A percentile compares a stretch with the other conserved stretches of the same genome.
Evolutionary conservation across 1,284 basidiomycete genomes (phyloP).

Genomic region (Trichosporon sp.): DNA sequence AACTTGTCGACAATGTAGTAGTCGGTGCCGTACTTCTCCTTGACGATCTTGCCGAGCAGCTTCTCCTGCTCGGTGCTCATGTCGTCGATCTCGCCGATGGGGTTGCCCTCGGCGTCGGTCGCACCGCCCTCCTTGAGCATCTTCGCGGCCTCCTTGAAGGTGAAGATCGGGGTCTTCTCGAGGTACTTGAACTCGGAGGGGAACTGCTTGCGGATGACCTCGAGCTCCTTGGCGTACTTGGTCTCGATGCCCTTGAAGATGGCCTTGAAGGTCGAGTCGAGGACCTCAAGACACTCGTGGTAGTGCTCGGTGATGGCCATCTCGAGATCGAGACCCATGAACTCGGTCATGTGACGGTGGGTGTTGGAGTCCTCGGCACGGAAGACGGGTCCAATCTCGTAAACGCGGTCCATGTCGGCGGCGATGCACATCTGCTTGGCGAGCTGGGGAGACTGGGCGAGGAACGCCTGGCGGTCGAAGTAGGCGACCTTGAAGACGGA

Average conservation of each 20-base stretch:
- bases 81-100: conserved; percentile 71
- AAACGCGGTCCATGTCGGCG: conserved; percentile 95
- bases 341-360: conserved; percentile 97
- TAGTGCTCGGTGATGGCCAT: conserved; percentile 99
- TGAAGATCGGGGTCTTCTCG: conserved; percentile 73
- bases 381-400: conserved; percentile 91
- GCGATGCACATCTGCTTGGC: conserved; percentile 99
- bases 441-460: conserved; percentile 95
- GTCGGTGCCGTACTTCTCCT: conserved; percentile 90
- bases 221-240: conserved; percentile 73
- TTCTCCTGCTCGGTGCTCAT: conserved; percentile 75
- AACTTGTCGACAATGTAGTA: conserved; percentile 99
- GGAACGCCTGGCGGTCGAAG: conserved; percentile 87
- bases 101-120: conserved; percentile 48
- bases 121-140: conserved; percentile 80
- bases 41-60: conserved; percentile 79
- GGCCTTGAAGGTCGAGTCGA: conserved; percentile 75
- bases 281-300: conserved; percentile 85
- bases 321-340: conserved; percentile 97
- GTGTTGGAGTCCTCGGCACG: conserved; percentile 98
- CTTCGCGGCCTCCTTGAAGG: conserved; percentile 82
- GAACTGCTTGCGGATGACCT: conserved; percentile 76
- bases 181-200: conserved; percentile 85
- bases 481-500: conserved; percentile 97
- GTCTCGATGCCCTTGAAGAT: conserved; percentile 79